Base-by-base conservation (phyloP, 2,329 filamentous ascomycete species). In the Magnaporthiopsis poae region DNA sequence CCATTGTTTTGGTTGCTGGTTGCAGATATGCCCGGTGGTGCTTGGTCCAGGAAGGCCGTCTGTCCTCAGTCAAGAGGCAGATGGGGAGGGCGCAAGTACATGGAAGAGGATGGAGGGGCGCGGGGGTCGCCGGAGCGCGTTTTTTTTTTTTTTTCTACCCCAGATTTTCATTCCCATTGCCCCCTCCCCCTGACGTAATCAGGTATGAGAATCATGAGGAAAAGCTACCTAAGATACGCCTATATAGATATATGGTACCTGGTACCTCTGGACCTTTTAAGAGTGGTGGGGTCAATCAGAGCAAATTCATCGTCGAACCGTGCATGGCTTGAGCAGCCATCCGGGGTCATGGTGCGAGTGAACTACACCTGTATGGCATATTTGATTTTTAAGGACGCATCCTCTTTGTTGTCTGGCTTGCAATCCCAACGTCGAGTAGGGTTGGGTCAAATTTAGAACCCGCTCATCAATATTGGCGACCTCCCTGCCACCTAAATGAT, bases 1-100 rank as follows among this genome's bases (percentile, higher is more conserved):
- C 73, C 78, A 80, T 80, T 36, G 68, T 71, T 31, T 31, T 33
- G 15, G 27, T 65, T 59, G 5, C 46, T 56, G 46, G 46, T 4
- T 56, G 46, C 18, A 21, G n/a, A 21, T 21, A 25, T 56, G 8
- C 21, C n/a, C 7, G 21, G 46, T 21, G 2, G 46, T 56, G 46
- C 46, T 56, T 56, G 46, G 46, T 56, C 46, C 46, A 56, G 46
- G 3, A n/a, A 25, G 21, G 21, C 46, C n/a, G 21, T n/a, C 46
- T n/a, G 46, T 25, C 46, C 46, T 56, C 46, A 56, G 46, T 25
- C 7, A n/a, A 25, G 46, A 56, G 46, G 18, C 46, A 56, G 46
- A 25, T 56, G 46, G 46, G n/a, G 21, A 46, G 46, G n/a, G n/a
- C 46, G n/a, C 46, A 25, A 56, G 46, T 5, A n/a, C 46, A 21